Evolutionary conservation across 192 early-diverging fungal species (phyloP).

Genomic region (Linnemannia zychae): DNA sequence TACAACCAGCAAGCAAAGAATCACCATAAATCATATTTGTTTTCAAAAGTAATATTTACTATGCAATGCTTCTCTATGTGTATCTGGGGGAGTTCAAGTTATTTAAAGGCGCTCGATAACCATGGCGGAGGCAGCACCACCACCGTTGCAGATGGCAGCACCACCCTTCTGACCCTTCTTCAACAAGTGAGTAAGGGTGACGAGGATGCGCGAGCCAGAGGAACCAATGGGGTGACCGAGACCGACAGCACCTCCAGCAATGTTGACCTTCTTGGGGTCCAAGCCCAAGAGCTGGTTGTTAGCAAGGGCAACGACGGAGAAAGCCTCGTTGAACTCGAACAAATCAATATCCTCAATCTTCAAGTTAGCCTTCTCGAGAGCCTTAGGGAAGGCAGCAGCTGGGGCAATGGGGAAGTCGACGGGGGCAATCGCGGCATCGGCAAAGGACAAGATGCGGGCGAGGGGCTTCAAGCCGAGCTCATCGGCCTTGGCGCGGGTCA

Average conservation of each 20-base stretch:
- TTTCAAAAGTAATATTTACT: constrained; percentile 4
- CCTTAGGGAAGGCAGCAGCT: constrained; percentile 91
- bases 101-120: constrained; percentile 71
- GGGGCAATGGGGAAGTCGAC: constrained; percentile 98
- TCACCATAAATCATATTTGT: background rate
- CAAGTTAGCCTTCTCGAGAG: constrained; percentile 88
- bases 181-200: constrained; percentile 84
- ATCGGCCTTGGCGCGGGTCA: constrained; percentile 80
- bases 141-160: constrained; percentile 88
- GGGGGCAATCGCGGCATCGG: constrained; percentile 91
- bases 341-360: constrained; percentile 87
- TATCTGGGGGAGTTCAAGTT: too few species aligned
- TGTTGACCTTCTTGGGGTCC: constrained; percentile 78
- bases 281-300: constrained; percentile 91
- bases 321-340: constrained; percentile 99
- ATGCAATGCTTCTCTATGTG: background rate
- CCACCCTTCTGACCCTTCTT: constrained; percentile 86
- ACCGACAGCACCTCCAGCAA: constrained; percentile 86
- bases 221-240: constrained; percentile 89
- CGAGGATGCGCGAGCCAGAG: constrained; percentile 85
- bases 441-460: constrained; percentile 89
- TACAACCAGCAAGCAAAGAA: background rate
- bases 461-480: constrained; percentile 87
- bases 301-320: constrained; percentile 90
- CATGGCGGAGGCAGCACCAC: constrained; percentile 81